phyloP scores from a whole-genome alignment of 352 stramenopile genomes.

The Globisporangium mamillatum region DNA sequence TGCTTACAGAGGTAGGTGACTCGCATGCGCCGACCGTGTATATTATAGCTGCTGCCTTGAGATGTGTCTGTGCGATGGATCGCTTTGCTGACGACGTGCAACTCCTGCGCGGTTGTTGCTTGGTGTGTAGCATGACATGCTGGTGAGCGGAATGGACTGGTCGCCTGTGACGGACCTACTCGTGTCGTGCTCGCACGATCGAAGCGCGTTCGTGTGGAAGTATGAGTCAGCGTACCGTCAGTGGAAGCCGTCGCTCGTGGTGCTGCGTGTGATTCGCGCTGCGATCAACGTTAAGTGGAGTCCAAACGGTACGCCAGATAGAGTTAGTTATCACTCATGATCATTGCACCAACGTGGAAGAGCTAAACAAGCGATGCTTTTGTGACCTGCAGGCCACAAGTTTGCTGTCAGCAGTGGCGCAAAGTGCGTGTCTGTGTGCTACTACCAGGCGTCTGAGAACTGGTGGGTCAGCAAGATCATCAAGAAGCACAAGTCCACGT shows the following conservation, averaged over 20 bases:
- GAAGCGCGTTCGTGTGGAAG: slow-evolving; percentile 94
- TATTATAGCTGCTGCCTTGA: not conserved
- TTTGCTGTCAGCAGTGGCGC: slow-evolving; percentile 92
- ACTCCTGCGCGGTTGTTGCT: not conserved
- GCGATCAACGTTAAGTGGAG: slow-evolving; percentile 94
- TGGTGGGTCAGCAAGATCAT: slow-evolving; percentile 97
- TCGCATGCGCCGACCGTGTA: not conserved
- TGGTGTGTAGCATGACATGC: slow-evolving; percentile 86
- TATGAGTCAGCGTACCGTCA: slow-evolving; percentile 80
- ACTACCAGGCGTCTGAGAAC: slow-evolving; percentile 90
- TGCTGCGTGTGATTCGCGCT: slow-evolving; percentile 90
- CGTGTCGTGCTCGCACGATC: slow-evolving; percentile 93
- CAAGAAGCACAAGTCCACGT: slow-evolving; percentile 96
- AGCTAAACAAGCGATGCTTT: slow-evolving; percentile 4
- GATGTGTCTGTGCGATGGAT: not conserved
- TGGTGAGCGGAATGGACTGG: slow-evolving; percentile 92
- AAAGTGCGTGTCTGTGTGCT: slow-evolving; percentile 93
- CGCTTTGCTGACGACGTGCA: not conserved
- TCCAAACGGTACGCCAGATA: slow-evolving; percentile 61
- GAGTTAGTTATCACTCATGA: not conserved
- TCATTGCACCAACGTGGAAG: not conserved
- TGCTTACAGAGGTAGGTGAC: slow-evolving; percentile 65
- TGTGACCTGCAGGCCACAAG: slow-evolving; percentile 67
- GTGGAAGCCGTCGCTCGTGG: slow-evolving; percentile 92
- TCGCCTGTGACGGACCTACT: slow-evolving; percentile 91